Conservation (phyloP, 129 eudicot genomes). For the Sambucus nigra region DNA sequence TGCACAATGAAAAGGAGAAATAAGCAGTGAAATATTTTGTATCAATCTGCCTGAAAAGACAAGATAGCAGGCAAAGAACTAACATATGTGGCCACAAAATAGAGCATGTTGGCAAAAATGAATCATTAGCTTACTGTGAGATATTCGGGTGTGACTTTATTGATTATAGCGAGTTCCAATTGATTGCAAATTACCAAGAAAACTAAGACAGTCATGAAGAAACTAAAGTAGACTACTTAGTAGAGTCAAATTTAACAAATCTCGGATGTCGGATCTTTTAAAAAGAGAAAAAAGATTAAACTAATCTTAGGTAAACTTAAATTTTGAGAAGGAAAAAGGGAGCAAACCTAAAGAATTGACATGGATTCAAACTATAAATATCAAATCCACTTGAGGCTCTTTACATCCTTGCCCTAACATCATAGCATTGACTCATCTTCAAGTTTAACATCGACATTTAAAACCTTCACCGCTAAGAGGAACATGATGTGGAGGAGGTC, state of each 20-base stretch:
- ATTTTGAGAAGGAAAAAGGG: background rate
- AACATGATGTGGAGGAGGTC: too few species aligned
- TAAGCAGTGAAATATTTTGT: constrained; percentile 1
- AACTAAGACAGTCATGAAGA: background rate
- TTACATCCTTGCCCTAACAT: too few species aligned
- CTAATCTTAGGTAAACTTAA: background rate
- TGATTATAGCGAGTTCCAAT: background rate
- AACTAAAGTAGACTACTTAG: background rate
- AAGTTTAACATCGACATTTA: too few species aligned
- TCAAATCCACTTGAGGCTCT: background rate
- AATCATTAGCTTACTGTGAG: background rate
- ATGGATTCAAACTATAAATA: background rate
- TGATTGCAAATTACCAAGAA: background rate
- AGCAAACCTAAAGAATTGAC: too few species aligned
- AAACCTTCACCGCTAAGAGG: too few species aligned
- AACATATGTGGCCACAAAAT: background rate
- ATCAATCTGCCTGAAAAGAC: background rate
- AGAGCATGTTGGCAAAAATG: background rate
- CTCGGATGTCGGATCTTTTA: too few species aligned
- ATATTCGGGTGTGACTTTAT: background rate
- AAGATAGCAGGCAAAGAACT: background rate
- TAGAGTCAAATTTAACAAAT: background rate
- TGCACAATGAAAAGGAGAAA: constrained; percentile 18
- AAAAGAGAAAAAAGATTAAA: background rate
- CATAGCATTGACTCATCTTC: too few species aligned